phyloP scores from a whole-genome alignment of 2,329 filamentous ascomycete species.

The Fonsecaea erecta region DNA sequence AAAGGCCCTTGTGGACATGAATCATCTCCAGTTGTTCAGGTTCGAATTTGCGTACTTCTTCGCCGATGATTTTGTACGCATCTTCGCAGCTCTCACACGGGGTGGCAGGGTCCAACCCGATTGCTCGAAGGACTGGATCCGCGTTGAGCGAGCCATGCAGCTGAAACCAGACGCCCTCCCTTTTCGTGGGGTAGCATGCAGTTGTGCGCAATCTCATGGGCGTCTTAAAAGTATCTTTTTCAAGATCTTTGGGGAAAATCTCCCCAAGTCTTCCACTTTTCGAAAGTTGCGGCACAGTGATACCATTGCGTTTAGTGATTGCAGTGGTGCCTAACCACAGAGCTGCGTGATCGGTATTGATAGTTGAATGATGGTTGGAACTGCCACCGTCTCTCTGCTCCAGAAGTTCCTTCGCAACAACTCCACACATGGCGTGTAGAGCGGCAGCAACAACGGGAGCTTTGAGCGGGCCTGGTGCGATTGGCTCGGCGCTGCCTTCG shows the following conservation, averaged over 20 bases:
- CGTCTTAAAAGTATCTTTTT: constrained; percentile 46
- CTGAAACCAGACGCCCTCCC: constrained; percentile 54
- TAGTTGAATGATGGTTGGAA: constrained; percentile 40
- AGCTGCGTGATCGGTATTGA: constrained; percentile 55
- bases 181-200: constrained; percentile 56
- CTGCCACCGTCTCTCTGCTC: constrained; percentile 28
- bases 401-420: constrained; percentile 50
- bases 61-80: constrained; percentile 41
- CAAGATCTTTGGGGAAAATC: constrained; percentile 46
- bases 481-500: constrained; percentile 46
- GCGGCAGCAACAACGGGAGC: constrained; percentile 49
- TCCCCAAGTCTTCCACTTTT: constrained; percentile 40
- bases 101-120: constrained; percentile 51
- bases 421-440: constrained; percentile 51
- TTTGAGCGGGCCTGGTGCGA: constrained; percentile 53
- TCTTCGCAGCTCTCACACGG: constrained; percentile 11
- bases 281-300: constrained; percentile 41
- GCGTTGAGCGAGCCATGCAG: constrained; percentile 58
- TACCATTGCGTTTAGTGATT: constrained; percentile 47
- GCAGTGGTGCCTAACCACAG: constrained; percentile 52
- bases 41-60: constrained; percentile 43
- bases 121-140: constrained; percentile 49
- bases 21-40: constrained; percentile 51
- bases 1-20: constrained; percentile 49
- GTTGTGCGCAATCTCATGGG: constrained; percentile 50